phyloP scores from a whole-genome alignment of 148 eudicot species.

The Rhododendron molle region DNA sequence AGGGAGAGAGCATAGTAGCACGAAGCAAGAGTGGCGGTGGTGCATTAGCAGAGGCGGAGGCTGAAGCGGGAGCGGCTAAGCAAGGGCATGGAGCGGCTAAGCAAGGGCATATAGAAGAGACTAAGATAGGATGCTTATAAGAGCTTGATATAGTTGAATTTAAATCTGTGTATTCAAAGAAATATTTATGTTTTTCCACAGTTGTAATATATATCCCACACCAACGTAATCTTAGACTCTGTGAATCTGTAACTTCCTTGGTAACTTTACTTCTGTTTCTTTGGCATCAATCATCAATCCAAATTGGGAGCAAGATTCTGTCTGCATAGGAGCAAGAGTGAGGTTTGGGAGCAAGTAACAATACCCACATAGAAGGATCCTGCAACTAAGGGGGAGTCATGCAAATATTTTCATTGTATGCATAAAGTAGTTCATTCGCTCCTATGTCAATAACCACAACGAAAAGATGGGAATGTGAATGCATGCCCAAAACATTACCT shows the following conservation, averaged over 20 bases:
- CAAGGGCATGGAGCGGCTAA: background rate
- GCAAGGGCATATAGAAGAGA: background rate
- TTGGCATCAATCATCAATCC: background rate
- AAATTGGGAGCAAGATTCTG: background rate
- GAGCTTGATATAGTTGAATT: background rate
- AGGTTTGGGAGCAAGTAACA: background rate
- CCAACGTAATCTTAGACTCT: background rate
- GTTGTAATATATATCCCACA: background rate
- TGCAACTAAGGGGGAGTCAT: background rate
- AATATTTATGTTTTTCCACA: background rate
- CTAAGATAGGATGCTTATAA: background rate
- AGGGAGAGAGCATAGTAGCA: background rate
- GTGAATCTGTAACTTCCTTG: background rate
- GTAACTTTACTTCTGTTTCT: background rate
- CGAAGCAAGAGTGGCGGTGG: background rate
- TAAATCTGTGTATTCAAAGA: background rate
- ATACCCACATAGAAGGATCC: background rate
- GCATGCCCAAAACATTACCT: slow-evolving; percentile 27
- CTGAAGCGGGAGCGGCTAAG: background rate
- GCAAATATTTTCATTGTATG: background rate
- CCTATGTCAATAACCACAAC: background rate
- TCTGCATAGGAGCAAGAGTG: background rate
- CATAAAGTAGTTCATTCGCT: background rate
- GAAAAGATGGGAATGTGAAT: background rate
- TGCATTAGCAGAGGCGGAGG: background rate